These are phyloP conservation scores for Phaeosphaeriaceae sp. DNA, from an alignment of 2,329 filamentous ascomycete species.

Conservation along the genomic window DNA sequence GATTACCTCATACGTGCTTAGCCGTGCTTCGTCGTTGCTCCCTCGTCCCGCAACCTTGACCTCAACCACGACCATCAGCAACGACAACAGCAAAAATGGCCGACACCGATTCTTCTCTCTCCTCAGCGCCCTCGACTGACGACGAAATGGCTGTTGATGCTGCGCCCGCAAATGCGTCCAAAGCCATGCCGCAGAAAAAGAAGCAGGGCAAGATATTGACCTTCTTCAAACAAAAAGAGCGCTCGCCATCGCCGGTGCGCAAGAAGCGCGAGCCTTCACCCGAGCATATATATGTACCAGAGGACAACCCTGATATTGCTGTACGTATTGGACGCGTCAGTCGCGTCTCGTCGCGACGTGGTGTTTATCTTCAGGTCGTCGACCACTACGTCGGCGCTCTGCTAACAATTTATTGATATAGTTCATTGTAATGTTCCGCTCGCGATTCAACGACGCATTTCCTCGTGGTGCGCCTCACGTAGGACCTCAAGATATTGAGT, in stretches of 20 bases:
- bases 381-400: conserved; percentile 27
- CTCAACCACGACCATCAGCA: conserved; percentile 28
- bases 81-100: conserved; percentile 52
- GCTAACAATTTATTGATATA: conserved; percentile 53
- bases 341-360: conserved; percentile 45
- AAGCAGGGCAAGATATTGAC: conserved; percentile 44
- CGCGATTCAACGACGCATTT: conserved; percentile 88
- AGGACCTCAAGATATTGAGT: conserved; percentile 93
- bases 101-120: conserved; percentile 63
- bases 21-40: conserved; percentile 35
- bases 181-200: conserved; percentile 37
- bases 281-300: conserved; percentile 85
- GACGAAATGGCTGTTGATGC: conserved; percentile 56
- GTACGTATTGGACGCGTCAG: conserved; percentile 66
- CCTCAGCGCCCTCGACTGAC: conserved; percentile 64
- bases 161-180: conserved; percentile 30
- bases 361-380: conserved; percentile 23
- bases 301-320: conserved; percentile 90
- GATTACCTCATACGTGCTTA: conserved; percentile 48
- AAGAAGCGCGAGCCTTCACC: conserved; percentile 85
- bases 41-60: conserved; percentile 27
- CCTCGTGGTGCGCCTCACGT: conserved; percentile 86
- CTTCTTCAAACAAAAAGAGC: conserved; percentile 52
- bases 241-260: conserved; percentile 56
- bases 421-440: conserved; percentile 98